Conservation (phyloP, 73 alveolate species). For the Paraurostyla sp. region DNA sequence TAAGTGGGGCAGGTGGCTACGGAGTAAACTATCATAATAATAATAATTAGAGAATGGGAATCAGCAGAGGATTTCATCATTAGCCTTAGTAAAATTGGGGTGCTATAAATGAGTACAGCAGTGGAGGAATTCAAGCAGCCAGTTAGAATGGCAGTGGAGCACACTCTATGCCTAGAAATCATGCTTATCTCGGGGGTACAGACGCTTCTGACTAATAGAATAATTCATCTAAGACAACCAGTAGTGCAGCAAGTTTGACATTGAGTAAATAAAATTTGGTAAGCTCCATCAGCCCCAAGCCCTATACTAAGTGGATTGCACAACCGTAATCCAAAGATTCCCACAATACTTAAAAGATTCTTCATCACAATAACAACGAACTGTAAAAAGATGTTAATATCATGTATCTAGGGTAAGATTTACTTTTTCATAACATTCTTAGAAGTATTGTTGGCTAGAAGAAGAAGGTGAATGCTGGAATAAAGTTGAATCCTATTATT, state of each 20-base stretch:
- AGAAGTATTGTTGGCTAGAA: background rate
- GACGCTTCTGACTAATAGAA: too few relatives aligned
- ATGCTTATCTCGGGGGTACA: background rate
- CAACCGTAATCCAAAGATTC: too few relatives aligned
- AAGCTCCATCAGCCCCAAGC: constrained; percentile 43
- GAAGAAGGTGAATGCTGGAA: constrained; percentile 48
- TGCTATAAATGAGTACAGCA: background rate
- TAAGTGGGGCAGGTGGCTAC: too few relatives aligned
- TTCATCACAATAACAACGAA: background rate
- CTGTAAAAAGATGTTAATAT: constrained; percentile 38
- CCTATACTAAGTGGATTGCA: constrained; percentile 21
- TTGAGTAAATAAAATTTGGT: constrained; percentile 1
- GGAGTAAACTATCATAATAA: too few relatives aligned
- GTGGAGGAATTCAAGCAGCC: too few relatives aligned
- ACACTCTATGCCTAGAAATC: constrained; percentile 23
- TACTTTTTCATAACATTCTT: background rate
- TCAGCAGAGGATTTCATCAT: constrained; percentile 30
- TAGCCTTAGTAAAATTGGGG: background rate
- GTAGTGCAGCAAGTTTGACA: constrained; percentile 43
- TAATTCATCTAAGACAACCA: background rate
- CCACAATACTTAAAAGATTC: background rate
- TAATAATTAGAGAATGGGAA: too few relatives aligned
- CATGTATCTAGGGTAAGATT: constrained; percentile 42
- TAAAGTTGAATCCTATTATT: constrained; percentile 23
- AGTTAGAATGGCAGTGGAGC: background rate